Base-by-base conservation (phyloP, 495 filamentous ascomycete genomes). In the Hypoxylon rickii region DNA sequence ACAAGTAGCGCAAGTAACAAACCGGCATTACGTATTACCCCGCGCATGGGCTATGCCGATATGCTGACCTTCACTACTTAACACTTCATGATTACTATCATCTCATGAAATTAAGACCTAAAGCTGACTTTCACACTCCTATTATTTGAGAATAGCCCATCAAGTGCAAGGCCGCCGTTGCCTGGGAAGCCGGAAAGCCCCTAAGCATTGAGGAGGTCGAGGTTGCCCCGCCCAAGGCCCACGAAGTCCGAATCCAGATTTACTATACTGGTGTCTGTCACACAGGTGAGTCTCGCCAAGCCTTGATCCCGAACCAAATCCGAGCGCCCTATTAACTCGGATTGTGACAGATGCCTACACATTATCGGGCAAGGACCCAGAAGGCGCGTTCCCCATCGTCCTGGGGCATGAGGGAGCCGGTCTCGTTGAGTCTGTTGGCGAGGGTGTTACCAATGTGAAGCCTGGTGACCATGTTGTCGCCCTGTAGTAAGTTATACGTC, bases 211-310 rank as follows among this genome's bases (percentile, higher is more conserved):
- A 98, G 75, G 87, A 92, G 57, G 83, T 98, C 65, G 91, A 98
- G 76, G 94, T 98, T 44, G 82, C 79, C 31, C 89, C 95, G 32
- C 94, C 94, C n/a, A 86, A 82, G 71, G 93, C 93, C 36, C 85
- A 95, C 74, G 94, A 98, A 76, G 95, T 98, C 56, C 90, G 94
- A 53, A 96, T 98, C 67, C 76, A 97, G 78, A 89, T 98, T 69
- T 81, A 89, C 74, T 96, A 96, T 80, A 98, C 94, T 31, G 94
- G 94, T 71, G 92, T 98, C 67, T 98, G 94, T 78, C 94, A 98
- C 76, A 98, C 94, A 64, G 91, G 91, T 96, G 74, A 63, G 76
- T 62, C 19, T 46, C 42, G 51, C 64, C 49, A 63, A 60, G 59
- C 39, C 41, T 58, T 47, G 29, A 64, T 43, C 44, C 57, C 46